Evolutionary conservation across 495 filamentous ascomycete species (phyloP), one percentile per base, ranked within the genome.

Genomic region (Sphaerosporella brunnea): DNA sequence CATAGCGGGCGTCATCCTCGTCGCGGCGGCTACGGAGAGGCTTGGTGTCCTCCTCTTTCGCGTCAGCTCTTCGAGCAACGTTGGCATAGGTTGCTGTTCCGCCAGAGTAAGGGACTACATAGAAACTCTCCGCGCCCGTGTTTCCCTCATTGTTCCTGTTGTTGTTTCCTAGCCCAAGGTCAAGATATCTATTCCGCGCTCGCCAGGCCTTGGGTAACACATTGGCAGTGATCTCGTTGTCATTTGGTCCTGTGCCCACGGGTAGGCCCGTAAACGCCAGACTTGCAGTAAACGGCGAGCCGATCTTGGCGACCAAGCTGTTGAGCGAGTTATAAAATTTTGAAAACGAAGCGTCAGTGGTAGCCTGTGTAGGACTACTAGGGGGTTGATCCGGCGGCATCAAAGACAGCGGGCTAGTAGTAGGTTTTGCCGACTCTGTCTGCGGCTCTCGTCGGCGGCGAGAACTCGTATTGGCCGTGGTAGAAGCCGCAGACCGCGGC

Each of bases 181-280:
- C 58, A 28, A 52, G 47, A 46, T 49, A 53, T n/a, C n/a, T n/a
- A n/a, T n/a, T n/a, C n/a, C n/a, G n/a, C n/a, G n/a, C n/a, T n/a
- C n/a, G n/a, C 61, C 61, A 20, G 53, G 52, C 56, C 68, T 66
- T 28, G 51, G 49, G 19, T 48, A 54, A 16, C 53, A 49, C 25
- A 61, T 54, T 37, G 47, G 40, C 5, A 54, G 55, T 3, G 54
- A 49, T 35, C 0, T 47, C 35, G 9, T 59, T 48, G 9, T 43
- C 15, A 10, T 2, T 46, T 0, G 42, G 28, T 8, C 47, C 55
- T 1, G 54, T 37, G 5, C 61, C 67, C 4, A 97, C 64, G 1
- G 92, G 90, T 2, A 97, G 75, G 2, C 88, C 86, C 10, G 88
- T 82, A 63, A 93, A 96, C 10, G 85, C 87, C 4, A 97, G 68